A percentile compares a stretch with the other conserved stretches of the same genome.
Evolutionary conservation across 202 grass and related monocot genomes (phyloP).

Genomic region (Hordeum pubiflorum): DNA sequence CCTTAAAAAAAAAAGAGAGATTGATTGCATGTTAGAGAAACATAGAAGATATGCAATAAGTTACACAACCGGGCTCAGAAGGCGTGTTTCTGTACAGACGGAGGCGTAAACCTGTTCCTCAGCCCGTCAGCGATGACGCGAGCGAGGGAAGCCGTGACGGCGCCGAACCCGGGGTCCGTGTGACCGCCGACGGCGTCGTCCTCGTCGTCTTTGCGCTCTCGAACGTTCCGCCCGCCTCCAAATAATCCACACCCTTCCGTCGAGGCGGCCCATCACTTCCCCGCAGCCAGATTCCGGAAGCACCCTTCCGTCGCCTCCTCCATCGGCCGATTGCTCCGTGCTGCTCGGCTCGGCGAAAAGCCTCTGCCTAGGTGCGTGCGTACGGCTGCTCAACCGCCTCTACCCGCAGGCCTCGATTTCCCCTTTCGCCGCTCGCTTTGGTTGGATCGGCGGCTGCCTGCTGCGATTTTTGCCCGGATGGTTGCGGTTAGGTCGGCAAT

Average conservation of each 20-base stretch:
- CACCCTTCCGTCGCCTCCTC: background rate
- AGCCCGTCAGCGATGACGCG: conserved; percentile 19
- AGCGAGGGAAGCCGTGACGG: background rate
- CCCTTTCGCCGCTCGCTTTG: background rate
- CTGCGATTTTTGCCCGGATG: background rate
- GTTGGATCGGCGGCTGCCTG: background rate
- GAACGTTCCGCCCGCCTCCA: conserved; percentile 24
- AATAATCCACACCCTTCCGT: background rate
- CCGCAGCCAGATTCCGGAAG: background rate
- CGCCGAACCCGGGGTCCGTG: background rate
- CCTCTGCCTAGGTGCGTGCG: conserved; percentile 21
- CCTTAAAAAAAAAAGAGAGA: too few relatives aligned
- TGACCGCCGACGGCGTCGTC: background rate
- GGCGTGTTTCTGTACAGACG: fast-evolving
- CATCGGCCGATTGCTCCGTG: background rate
- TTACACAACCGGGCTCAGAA: background rate
- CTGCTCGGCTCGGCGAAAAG: background rate
- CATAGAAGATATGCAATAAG: too few relatives aligned
- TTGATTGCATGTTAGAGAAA: too few relatives aligned
- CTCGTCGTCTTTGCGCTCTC: conserved; percentile 8
- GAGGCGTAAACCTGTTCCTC: background rate
- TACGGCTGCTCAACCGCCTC: background rate
- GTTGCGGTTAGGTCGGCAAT: background rate
- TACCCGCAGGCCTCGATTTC: background rate
- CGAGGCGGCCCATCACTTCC: background rate